Conservation (phyloP, 2,329 filamentous ascomycete species). For the Coniochaeta sp. region DNA sequence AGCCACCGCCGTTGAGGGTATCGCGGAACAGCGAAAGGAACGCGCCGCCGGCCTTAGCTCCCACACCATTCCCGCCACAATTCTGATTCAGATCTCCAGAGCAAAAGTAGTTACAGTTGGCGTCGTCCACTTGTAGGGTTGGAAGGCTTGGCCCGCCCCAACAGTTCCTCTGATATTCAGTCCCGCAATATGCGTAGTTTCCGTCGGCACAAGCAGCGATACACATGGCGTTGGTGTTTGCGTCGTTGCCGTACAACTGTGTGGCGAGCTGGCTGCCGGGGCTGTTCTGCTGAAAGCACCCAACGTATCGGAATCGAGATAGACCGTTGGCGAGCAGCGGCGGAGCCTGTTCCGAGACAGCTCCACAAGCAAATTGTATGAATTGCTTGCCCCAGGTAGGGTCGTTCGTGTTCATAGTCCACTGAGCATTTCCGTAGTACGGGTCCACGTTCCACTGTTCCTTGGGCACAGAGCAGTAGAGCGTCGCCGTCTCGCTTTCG, state of each 20-base stretch:
- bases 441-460: slow-evolving; percentile 48
- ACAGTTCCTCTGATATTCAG: slow-evolving; percentile 44
- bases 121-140: slow-evolving; percentile 30
- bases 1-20: slow-evolving; percentile 8
- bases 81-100: slow-evolving; percentile 39
- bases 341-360: slow-evolving; percentile 43
- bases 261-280: slow-evolving; percentile 41
- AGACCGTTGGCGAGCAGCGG: slow-evolving; percentile 35
- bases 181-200: slow-evolving; percentile 36
- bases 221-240: slow-evolving; percentile 36
- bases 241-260: slow-evolving; percentile 29
- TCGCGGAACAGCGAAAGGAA: slow-evolving; percentile 39
- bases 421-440: slow-evolving; percentile 38
- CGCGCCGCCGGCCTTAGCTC: slow-evolving; percentile 22
- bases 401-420: slow-evolving; percentile 53
- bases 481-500: slow-evolving; percentile 40
- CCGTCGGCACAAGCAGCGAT: slow-evolving; percentile 31
- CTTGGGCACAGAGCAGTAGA: slow-evolving; percentile 50
- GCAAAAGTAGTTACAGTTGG: slow-evolving; percentile 45
- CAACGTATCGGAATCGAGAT: slow-evolving; percentile 18
- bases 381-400: slow-evolving; percentile 42
- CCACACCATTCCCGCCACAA: slow-evolving; percentile 44
- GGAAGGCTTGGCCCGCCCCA: slow-evolving; percentile 46
- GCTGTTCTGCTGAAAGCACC: slow-evolving; percentile 50
- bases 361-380: slow-evolving; percentile 44